These are phyloP conservation scores for Sclerotinia borealis DNA, from an alignment of 2,329 filamentous ascomycete genomes.

Conservation along the genomic window DNA sequence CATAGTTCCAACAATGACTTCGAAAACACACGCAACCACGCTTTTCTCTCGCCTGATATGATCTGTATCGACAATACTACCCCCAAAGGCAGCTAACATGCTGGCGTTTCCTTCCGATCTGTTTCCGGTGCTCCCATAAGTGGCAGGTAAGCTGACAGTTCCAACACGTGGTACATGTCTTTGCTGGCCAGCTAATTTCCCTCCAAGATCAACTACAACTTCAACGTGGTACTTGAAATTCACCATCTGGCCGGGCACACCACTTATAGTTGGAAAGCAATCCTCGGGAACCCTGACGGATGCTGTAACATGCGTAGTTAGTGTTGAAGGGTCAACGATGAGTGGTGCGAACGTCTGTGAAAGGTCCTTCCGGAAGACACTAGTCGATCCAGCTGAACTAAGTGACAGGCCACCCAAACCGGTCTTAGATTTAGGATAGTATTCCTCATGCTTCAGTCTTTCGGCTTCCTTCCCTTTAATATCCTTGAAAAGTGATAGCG, in stretches of 20 bases:
- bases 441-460: constrained; percentile 64
- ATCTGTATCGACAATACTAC: constrained; percentile 80
- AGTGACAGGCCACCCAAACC: constrained; percentile 82
- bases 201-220: constrained; percentile 85
- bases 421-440: constrained; percentile 80
- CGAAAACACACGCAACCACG: constrained; percentile 81
- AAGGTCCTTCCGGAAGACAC: constrained; percentile 92
- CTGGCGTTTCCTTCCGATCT: constrained; percentile 34
- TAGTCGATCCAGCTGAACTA: constrained; percentile 78
- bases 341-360: constrained; percentile 83
- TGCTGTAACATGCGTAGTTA: constrained; percentile 74
- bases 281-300: constrained; percentile 84
- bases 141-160: constrained; percentile 24
- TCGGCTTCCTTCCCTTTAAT: constrained; percentile 57
- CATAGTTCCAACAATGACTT: constrained; percentile 78
- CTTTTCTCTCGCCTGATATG: constrained; percentile 82
- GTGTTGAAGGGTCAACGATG: constrained; percentile 74
- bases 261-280: constrained; percentile 83
- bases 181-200: constrained; percentile 69
- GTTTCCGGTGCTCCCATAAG: constrained; percentile 18
- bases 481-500: constrained; percentile 42
- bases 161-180: constrained; percentile 31
- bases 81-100: constrained; percentile 49
- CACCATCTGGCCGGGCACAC: constrained; percentile 88
- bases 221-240: constrained; percentile 93